Evolutionary conservation across 768 basidiomycete genomes (phyloP).

Genomic region (Suillus weaverae): DNA sequence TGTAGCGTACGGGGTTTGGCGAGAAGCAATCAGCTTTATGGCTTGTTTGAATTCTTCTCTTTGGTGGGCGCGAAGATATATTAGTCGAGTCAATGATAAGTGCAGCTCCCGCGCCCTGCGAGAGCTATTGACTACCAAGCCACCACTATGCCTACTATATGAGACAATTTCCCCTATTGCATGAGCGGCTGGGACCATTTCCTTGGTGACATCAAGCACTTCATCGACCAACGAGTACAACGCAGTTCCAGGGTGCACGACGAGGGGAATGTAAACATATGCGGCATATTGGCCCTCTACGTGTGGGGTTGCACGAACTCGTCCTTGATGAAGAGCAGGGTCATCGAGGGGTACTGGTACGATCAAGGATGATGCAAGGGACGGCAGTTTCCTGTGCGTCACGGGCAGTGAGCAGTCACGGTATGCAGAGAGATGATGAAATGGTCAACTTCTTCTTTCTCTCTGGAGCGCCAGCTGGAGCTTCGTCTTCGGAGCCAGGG

Average conservation of each 20-base stretch:
- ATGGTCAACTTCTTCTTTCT: slow-evolving; percentile 43
- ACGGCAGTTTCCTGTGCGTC: slow-evolving; percentile 57
- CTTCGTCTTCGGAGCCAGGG: slow-evolving; percentile 47
- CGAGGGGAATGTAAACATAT: slow-evolving; percentile 73
- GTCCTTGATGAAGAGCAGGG: slow-evolving; percentile 83
- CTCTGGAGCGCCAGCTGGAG: slow-evolving; percentile 17
- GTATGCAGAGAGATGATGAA: neutral
- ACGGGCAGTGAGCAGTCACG: no score
- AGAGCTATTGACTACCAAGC: slow-evolving; percentile 8
- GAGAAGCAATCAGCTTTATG: slow-evolving; percentile 52
- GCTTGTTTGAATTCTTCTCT: slow-evolving; percentile 67
- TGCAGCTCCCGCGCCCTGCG: slow-evolving; percentile 56
- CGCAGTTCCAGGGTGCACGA: slow-evolving; percentile 40
- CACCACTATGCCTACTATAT: slow-evolving; percentile 6
- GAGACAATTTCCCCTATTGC: slow-evolving; percentile 35
- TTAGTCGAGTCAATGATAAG: slow-evolving; percentile 81
- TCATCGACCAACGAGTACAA: slow-evolving; percentile 49
- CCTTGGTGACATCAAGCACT: slow-evolving; percentile 45
- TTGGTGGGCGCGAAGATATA: slow-evolving; percentile 79
- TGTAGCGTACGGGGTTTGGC: slow-evolving; percentile 43
- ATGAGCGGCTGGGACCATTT: slow-evolving; percentile 47
- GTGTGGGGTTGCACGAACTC: slow-evolving; percentile 71
- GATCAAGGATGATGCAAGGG: slow-evolving; percentile 50
- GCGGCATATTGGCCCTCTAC: slow-evolving; percentile 85
- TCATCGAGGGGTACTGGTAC: slow-evolving; percentile 60